These are phyloP conservation scores for Diaporthe vexans DNA, from an alignment of 2,329 filamentous ascomycete genomes.

Conservation along the genomic window DNA sequence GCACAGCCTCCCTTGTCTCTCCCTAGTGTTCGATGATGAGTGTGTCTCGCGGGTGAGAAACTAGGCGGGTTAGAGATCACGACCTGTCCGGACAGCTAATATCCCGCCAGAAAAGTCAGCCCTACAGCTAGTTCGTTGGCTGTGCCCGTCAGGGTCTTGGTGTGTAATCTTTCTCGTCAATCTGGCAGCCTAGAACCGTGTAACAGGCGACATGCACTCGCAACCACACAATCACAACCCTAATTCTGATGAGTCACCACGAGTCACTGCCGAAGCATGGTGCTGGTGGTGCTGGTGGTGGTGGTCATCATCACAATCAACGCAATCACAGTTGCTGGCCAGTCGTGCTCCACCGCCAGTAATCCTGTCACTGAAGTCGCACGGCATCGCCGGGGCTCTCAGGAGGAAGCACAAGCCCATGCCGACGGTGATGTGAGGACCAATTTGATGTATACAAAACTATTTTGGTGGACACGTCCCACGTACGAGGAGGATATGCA, in stretches of 20 bases:
- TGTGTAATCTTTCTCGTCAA: constrained; percentile 15
- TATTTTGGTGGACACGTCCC: not conserved
- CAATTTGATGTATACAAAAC: not conserved
- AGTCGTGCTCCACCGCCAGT: not conserved
- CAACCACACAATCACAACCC: constrained; percentile 8
- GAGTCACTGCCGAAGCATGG: constrained; percentile 6
- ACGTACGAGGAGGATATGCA: not conserved
- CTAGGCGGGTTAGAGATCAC: not conserved
- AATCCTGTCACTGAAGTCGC: not conserved
- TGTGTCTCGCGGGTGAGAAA: constrained; percentile 22
- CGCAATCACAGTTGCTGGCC: not conserved
- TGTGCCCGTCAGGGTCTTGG: constrained; percentile 1
- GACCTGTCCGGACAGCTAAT: constrained; percentile 10
- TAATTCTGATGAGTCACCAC: constrained; percentile 16
- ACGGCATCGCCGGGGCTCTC: constrained; percentile 13
- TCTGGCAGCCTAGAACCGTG: constrained; percentile 26
- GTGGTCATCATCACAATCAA: constrained; percentile 1
- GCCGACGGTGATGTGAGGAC: constrained; percentile 19
- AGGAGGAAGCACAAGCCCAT: constrained; percentile 19
- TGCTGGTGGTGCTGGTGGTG: not conserved
- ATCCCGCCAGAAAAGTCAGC: constrained; percentile 22
- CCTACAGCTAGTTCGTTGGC: constrained; percentile 18
- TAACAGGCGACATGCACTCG: not conserved
- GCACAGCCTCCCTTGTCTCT: constrained; percentile 33
- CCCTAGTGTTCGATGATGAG: not conserved